Base-by-base conservation (phyloP, 2,329 filamentous ascomycete genomes). In the Simplicillium sp. region DNA sequence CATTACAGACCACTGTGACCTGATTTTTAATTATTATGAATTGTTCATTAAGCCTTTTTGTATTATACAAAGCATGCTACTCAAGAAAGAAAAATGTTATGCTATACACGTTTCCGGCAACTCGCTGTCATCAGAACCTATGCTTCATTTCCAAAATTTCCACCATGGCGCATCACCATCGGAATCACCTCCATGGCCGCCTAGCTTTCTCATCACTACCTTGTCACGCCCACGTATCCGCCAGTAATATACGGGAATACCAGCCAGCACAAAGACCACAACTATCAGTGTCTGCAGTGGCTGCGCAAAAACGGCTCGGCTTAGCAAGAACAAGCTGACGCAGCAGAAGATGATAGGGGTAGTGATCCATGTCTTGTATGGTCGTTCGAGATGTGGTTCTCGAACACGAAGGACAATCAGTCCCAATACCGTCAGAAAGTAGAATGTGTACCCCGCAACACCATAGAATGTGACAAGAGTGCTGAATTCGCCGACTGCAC, bases 291-390 rank as follows among this genome's bases (percentile, higher is more conserved):
- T 95, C 70, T 98, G 89, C 39, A 94, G 53, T 4, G 92, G 92
- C 62, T 95, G 82, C 28, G 88, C 84, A 56, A 98, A 92, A 12
- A 97, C 80, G 3, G 89, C 88, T 38, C 92, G 73, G 55, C 81
- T 89, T 34, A 98, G 75, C 48, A 98, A 62, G 57, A 98, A 98
- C 48, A 98, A 62, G 58, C 87, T 94, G 32, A 98, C 92, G 56
- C 92, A 98, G 73, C 92, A 98, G 60, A 98, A 98, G 42, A 96
- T 90, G 49, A 98, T 90, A 11, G 92, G 92, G 3, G 92, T 98
- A 1, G 83, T 84, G 55, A 98, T 95, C 92, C 90, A 98, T 3
- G 89, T 95, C 59, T 80, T 82, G 64, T 98, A 98, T 1, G 92
- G 90, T 18, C 92, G 69, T 59, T 96, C 88, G 36, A 98, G 73